Evolutionary conservation across 192 early-diverging fungal species (phyloP).

Genomic region (Spinellus fusiger): DNA sequence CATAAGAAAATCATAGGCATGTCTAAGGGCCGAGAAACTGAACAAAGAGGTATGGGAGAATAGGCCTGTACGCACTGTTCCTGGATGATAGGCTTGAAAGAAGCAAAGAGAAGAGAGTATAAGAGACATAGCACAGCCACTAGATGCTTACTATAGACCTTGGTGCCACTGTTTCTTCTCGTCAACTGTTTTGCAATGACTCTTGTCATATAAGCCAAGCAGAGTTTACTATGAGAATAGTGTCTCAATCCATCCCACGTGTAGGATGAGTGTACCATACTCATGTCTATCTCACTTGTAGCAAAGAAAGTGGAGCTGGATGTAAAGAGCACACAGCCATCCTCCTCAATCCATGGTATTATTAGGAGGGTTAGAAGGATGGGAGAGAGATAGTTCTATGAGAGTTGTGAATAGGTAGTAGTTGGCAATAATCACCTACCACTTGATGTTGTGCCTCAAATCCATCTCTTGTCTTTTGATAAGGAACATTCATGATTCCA

Average conservation of each 20-base stretch:
- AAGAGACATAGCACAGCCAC: too few species aligned
- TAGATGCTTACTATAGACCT: neutral
- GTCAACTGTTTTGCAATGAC: neutral
- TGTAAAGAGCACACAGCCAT: neutral
- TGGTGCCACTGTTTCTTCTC: neutral
- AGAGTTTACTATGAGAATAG: slow-evolving; percentile 12
- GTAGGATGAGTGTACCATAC: neutral
- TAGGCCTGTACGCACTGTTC: slow-evolving; percentile 4
- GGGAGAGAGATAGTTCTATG: slow-evolving; percentile 11
- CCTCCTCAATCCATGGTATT: neutral
- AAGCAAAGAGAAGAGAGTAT: too few species aligned
- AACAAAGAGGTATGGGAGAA: slow-evolving; percentile 7
- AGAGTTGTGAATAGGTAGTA: neutral
- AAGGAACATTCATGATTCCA: slow-evolving; percentile 13
- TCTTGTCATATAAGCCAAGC: neutral
- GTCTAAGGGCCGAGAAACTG: neutral
- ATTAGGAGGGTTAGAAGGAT: neutral
- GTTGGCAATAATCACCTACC: neutral
- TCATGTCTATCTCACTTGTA: neutral
- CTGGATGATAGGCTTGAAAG: slow-evolving; percentile 17
- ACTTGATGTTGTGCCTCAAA: slow-evolving; percentile 14
- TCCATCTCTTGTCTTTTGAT: neutral
- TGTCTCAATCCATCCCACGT: neutral
- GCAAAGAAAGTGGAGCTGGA: slow-evolving; percentile 14
- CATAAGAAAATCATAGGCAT: slow-evolving; percentile 5